A percentile compares a stretch with the other conserved stretches of the same genome.
Conservation (phyloP, 2,329 filamentous ascomycete genomes). For the Pseudogymnoascus sp. region DNA sequence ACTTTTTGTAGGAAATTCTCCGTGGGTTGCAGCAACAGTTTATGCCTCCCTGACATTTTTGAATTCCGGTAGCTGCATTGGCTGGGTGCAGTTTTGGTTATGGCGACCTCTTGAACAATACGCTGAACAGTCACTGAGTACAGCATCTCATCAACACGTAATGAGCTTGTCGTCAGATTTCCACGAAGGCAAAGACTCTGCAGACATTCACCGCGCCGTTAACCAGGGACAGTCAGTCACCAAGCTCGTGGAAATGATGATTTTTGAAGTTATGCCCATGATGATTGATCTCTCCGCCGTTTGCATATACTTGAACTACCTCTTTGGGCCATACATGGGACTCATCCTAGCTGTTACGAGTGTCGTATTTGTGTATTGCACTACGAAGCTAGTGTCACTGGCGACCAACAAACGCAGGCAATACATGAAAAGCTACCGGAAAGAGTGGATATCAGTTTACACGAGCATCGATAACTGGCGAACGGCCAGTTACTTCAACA, state of each 20-base stretch:
- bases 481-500: slow-evolving; percentile 29
- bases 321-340: slow-evolving; percentile 58
- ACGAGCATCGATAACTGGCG: slow-evolving; percentile 35
- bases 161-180: slow-evolving; percentile 67
- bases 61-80: slow-evolving; percentile 45
- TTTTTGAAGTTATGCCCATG: slow-evolving; percentile 57
- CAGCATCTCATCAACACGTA: slow-evolving; percentile 59
- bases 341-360: slow-evolving; percentile 42
- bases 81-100: slow-evolving; percentile 44
- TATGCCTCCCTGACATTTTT: slow-evolving; percentile 46
- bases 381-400: slow-evolving; percentile 33
- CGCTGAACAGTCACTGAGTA: slow-evolving; percentile 51
- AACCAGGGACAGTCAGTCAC: slow-evolving; percentile 56
- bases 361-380: slow-evolving; percentile 47
- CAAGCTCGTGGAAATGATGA: slow-evolving; percentile 51
- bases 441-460: slow-evolving; percentile 34
- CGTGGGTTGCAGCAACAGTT: slow-evolving; percentile 47
- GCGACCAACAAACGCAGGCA: slow-evolving; percentile 31
- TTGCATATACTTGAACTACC: slow-evolving; percentile 52
- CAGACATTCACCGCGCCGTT: slow-evolving; percentile 59
- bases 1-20: slow-evolving; percentile 32
- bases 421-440: slow-evolving; percentile 30
- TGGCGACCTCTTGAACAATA: slow-evolving; percentile 52
- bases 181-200: slow-evolving; percentile 59
- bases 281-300: slow-evolving; percentile 56